These are phyloP conservation scores for Kalanchoe fedtschenkoi DNA, from an alignment of 164 flowering plant genomes.

Conservation along the genomic window DNA sequence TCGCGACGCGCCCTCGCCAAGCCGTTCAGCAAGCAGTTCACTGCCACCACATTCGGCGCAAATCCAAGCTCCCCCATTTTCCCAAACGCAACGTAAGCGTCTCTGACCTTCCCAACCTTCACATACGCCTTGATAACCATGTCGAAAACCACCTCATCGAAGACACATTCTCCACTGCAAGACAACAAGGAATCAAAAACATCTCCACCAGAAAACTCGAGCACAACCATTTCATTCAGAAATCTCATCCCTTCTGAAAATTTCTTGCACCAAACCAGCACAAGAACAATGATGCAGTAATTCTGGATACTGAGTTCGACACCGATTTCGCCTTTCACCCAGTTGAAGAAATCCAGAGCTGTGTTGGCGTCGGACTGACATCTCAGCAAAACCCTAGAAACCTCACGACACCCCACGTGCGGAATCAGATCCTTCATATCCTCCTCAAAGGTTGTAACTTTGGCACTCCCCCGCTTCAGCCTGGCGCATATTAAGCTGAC, in stretches of 20 bases:
- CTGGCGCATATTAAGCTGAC: slow-evolving; percentile 48
- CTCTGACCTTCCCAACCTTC: slow-evolving; percentile 34
- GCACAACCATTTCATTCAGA: slow-evolving; percentile 36
- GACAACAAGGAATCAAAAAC: slow-evolving; percentile 36
- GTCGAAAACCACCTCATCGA: slow-evolving; percentile 66
- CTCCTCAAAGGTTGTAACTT: slow-evolving; percentile 16
- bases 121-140: slow-evolving; percentile 80
- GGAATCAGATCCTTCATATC: slow-evolving; percentile 34
- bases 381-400: slow-evolving; percentile 63
- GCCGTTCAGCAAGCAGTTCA: slow-evolving; percentile 61
- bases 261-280: slow-evolving; percentile 51
- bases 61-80: slow-evolving; percentile 43
- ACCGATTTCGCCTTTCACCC: slow-evolving; percentile 49
- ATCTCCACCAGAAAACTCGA: slow-evolving; percentile 17
- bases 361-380: slow-evolving; percentile 57
- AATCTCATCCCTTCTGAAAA: slow-evolving; percentile 44
- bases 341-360: slow-evolving; percentile 66
- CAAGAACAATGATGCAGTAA: slow-evolving; percentile 61
- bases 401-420: slow-evolving; percentile 40
- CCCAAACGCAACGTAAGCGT: slow-evolving; percentile 39
- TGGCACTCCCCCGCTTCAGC: slow-evolving; percentile 28
- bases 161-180: slow-evolving; percentile 48
- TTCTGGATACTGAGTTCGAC: slow-evolving; percentile 27
- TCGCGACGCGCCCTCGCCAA: slow-evolving; percentile 33
- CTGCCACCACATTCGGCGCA: slow-evolving; percentile 45